Evolutionary conservation across 495 filamentous ascomycete species (phyloP), one percentile per base, ranked within the genome.

Genomic region (Lineolata rhizophorae): DNA sequence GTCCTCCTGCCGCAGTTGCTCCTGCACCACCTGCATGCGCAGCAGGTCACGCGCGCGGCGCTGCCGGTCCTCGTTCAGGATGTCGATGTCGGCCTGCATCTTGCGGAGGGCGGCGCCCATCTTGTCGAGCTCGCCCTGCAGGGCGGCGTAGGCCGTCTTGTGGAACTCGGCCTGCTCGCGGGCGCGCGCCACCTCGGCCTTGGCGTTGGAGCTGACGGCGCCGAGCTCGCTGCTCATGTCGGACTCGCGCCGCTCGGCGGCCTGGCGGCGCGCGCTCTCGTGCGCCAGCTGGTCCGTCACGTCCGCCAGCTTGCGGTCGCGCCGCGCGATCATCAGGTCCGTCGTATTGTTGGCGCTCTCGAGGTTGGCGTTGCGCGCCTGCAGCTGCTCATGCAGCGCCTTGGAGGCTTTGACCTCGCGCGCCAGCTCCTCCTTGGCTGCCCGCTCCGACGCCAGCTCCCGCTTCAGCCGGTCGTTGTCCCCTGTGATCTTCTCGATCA

Each of bases 401-500:
- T 70, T 67, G 9, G 71, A 67, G 32, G 84, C 81, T 34, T 85
- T 76, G 19, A 74, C 62, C 12, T 67, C 64, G n/a, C 47, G 47
- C 6, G 53, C 41, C 35, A 57, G 46, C 32, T 58, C 55, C 30
- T 56, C 50, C 14, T 42, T 24, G 20, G 42, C 39, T 5, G 75
- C 60, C 20, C 65, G 66, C 47, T 83, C 74, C 15, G 84, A 59
- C 35, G 72, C 64, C 32, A 82, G 65, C 38, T 92, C 83, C 25
- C 83, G 70, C 36, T 71, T 79, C 28, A 90, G 55, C 18, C 72
- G 67, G 31, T 91, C 84, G 43, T 85, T 87, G 41, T 94, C 84
- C 21, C 72, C 76, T 54, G 87, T 81, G 20, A 94, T 50, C 34
- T 70, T 67, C 48, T 94, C 82, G 44, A 94, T 92, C 10, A 94